These are phyloP conservation scores for Citrus mangshanensis DNA, from an alignment of 345 rosid species.

Conservation along the genomic window DNA sequence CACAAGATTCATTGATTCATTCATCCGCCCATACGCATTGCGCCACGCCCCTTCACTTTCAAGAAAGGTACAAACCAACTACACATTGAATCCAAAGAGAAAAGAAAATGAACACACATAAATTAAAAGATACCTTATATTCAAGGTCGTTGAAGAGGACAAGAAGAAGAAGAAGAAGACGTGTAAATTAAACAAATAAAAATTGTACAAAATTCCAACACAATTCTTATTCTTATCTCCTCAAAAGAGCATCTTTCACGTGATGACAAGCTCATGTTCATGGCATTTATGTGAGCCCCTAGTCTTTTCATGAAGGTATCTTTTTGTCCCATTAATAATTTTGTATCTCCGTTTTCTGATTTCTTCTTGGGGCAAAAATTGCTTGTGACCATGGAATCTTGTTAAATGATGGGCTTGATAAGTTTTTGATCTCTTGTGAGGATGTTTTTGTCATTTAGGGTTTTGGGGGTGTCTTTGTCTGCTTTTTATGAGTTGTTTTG, in stretches of 20 bases:
- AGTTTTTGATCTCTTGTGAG: background rate
- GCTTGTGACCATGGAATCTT: conserved; percentile 25
- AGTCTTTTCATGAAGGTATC: conserved; percentile 17
- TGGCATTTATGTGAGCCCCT: conserved; percentile 17
- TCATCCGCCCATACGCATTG: background rate
- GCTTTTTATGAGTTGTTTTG: conserved; percentile 30
- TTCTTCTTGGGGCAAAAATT: background rate
- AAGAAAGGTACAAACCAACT: conserved; percentile 28
- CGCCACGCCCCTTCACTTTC: conserved; percentile 12
- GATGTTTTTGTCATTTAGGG: conserved; percentile 18
- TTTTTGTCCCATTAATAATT: conserved; percentile 20
- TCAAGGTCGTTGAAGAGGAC: background rate
- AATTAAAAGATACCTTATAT: conserved; percentile 19
- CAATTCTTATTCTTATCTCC: conserved; percentile 15
- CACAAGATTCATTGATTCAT: conserved; percentile 30
- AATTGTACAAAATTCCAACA: background rate
- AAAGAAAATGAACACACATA: background rate
- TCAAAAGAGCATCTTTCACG: conserved; percentile 40
- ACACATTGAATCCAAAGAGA: conserved; percentile 24
- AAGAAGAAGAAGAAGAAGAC: background rate
- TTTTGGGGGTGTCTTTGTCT: conserved; percentile 26
- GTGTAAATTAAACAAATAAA: background rate
- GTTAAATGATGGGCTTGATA: conserved; percentile 18
- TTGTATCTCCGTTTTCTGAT: background rate
- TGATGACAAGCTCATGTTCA: conserved; percentile 33